Evolutionary conservation across 2,329 filamentous ascomycete genomes (phyloP), one percentile per base, ranked within the genome.

Genomic region (Aspergillus awamori): DNA sequence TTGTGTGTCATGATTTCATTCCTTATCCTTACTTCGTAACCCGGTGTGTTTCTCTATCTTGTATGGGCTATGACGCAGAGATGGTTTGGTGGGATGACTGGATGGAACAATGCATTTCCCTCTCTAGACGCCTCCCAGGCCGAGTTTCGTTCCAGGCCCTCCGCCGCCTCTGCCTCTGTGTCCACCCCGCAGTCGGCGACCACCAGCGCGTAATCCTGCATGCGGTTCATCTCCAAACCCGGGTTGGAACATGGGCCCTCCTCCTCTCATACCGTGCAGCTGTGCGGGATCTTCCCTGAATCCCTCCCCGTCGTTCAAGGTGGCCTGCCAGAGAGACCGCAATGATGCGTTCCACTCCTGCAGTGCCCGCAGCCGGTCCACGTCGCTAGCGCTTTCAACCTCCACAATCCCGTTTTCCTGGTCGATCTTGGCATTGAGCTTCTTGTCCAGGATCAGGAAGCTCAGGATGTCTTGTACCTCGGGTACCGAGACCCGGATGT

Each of bases 401-500:
- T 93, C 87, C 22, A 99, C 88, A 0, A 88, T 91, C 51, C 94
- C 93, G 61, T 86, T 85, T 77, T 93, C 88, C 79, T 98, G 92
- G 78, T 99, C 91, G 72, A 99, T 94, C 76, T 89, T 90, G 64
- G 92, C 95, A 54, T 88, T 84, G 67, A 99, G 88, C 75, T 93
- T 92, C 71, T 91, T 89, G 74, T 97, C 92, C 63, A 97, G 86
- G 65, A 99, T 98, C 57, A 98, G 83, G 79, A 93, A 97, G 52
- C 93, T 90, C n/a, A 98, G 81, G 64, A 99, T 98, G 70, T 99
- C 95, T 79, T 96, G 90, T 2, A 97, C 93, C 78, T 99, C 95
- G 13, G 86, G 81, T 51, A 92, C 85, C 28, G 89, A 88, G 66
- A 99, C 96, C 74, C 90, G 90, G 65, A 99, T 89, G 70, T 94